phyloP scores from a whole-genome alignment of 1,284 basidiomycete genomes.

The Apiotrichum gracile region DNA sequence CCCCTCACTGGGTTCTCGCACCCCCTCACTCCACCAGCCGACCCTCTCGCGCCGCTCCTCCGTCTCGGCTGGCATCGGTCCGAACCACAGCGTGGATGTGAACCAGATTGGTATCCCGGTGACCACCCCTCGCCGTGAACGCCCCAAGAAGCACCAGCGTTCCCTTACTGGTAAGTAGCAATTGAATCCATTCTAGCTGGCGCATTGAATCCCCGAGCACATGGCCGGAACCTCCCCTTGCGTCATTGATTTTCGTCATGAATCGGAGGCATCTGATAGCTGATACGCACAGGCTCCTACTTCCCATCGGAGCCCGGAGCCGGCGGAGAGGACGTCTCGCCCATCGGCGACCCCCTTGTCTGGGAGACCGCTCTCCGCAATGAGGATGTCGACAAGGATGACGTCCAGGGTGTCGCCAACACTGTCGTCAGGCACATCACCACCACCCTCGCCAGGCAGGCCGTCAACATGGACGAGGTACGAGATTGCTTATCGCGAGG shows the following conservation, averaged over 20 bases:
- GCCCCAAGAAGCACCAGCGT: constrained; percentile 37
- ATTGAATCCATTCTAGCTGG: too few species aligned
- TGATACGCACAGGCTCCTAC: constrained; percentile 35
- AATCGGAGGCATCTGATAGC: too few species aligned
- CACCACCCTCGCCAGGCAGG: constrained; percentile 77
- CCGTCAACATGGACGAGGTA: constrained; percentile 76
- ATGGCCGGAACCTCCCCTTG: too few species aligned
- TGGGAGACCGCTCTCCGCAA: constrained; percentile 61
- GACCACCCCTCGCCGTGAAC: constrained; percentile 37
- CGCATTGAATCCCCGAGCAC: too few species aligned
- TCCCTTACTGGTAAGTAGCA: constrained; percentile 35
- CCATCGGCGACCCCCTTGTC: constrained; percentile 68
- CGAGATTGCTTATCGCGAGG: constrained; percentile 69
- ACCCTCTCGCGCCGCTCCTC: constrained; percentile 40
- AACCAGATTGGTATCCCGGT: constrained; percentile 39
- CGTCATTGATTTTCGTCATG: too few species aligned
- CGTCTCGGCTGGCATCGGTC: constrained; percentile 30
- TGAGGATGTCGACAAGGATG: constrained; percentile 30
- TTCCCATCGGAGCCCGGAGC: constrained; percentile 54
- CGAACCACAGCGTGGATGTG: constrained; percentile 30
- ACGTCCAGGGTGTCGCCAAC: constrained; percentile 61
- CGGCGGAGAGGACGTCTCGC: constrained; percentile 73
- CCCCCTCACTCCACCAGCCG: constrained; percentile 36
- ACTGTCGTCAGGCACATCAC: constrained; percentile 75
- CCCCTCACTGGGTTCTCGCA: constrained; percentile 22